Base-by-base conservation (phyloP, 441 rosid genomes). In the Mallotus repandus region DNA sequence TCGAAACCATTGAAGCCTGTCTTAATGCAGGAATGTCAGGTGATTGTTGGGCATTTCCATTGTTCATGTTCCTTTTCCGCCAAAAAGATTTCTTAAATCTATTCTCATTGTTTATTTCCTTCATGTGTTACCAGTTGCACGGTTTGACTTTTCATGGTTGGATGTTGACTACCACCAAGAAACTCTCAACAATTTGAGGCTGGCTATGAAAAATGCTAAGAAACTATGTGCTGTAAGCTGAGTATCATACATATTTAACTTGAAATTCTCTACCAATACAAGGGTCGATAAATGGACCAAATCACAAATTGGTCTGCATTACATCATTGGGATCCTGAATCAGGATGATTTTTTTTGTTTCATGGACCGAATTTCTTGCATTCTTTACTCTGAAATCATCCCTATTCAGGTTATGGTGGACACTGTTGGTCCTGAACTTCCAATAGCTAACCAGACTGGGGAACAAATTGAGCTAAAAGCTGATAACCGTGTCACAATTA, bases 21-120 rank as follows among this genome's bases (percentile, higher is more conserved):
- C 66, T 70, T 10, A 70, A 70, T 58, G 73, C 73, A 13, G 73
- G 73, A 59, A 70, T 70, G 73, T 70, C 73, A 45, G 66, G 73
- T 70, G 25, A 25, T 66, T 46, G 7, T 25, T 46, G 53, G 5
- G 19, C 60, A 5, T 21, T 19, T 35, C 13, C 29, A n/a, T 45
- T 63, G 16, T 56, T 35, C 14, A 22, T 48, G 22, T 65, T 32
- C 55, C 3, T 14, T 16, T 41, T 41, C 13, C 3, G 45, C 46
- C 35, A 5, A 16, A 4, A 8, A 18, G 41, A 38, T 38, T 38
- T 18, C 50, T 5, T 63, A 46, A 14, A 10, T 4, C 14, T 45
- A 43, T 25, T 19, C 25, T 55, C 6, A 19, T 12, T 12, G 41
- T 5, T 22, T 13, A 0, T 19, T 57, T 10, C 2, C 13, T 50